These are phyloP conservation scores for Triticum monococcum DNA, from an alignment of 176 grass and related monocot genomes.

Conservation along the genomic window DNA sequence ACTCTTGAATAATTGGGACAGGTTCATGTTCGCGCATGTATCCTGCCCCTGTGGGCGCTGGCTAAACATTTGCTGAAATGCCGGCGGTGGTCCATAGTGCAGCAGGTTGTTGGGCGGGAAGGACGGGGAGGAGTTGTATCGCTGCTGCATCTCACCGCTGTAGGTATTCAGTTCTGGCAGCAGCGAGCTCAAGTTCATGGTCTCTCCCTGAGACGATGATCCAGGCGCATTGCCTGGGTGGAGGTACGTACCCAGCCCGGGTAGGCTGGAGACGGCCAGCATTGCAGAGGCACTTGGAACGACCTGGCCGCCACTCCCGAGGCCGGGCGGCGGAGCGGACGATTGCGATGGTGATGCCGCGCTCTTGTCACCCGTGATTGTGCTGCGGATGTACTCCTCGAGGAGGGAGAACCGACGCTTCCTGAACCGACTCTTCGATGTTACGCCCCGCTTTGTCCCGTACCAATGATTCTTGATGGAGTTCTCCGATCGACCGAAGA, in stretches of 20 bases:
- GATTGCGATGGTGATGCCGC: too few species aligned
- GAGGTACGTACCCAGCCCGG: not conserved
- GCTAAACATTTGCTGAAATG: not conserved
- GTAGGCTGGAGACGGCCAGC: not conserved
- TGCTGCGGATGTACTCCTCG: constrained; percentile 60
- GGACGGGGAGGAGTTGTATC: not conserved
- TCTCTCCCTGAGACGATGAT: not conserved
- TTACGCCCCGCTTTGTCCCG: constrained; percentile 54
- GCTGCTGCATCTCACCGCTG: not conserved
- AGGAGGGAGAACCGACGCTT: constrained; percentile 46
- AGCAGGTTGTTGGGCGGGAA: not conserved
- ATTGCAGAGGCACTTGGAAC: not conserved
- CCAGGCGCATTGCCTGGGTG: not conserved
- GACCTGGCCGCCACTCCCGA: not conserved
- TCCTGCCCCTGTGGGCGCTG: not conserved
- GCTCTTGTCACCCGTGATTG: not conserved
- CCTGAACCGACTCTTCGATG: constrained; percentile 37
- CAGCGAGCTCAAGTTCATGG: not conserved
- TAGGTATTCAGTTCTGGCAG: constrained; percentile 18
- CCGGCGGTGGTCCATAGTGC: not conserved
- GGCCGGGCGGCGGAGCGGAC: not conserved
- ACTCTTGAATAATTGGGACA: not conserved
- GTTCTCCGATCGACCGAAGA: constrained; percentile 68
- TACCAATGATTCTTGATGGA: constrained; percentile 90
- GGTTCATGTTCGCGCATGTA: not conserved